Evolutionary conservation across 176 grass and related monocot species (phyloP).

Genomic region (Ananas comosus): DNA sequence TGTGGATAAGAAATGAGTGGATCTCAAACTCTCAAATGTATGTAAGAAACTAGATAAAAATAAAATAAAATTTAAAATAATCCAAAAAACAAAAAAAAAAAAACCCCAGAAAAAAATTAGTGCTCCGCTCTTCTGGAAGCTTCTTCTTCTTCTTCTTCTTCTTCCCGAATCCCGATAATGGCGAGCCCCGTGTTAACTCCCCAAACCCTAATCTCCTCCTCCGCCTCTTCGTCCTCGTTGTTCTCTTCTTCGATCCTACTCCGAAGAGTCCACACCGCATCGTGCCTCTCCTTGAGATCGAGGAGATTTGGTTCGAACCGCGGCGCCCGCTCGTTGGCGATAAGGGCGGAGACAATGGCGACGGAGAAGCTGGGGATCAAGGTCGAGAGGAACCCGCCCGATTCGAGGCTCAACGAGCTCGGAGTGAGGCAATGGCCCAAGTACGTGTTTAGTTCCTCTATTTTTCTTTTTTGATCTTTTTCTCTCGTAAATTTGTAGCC

Average conservation of each 20-base stretch:
- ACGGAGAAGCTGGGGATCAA: constrained; percentile 82
- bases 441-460: constrained; percentile 7
- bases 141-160: neutral
- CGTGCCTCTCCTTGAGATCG: neutral
- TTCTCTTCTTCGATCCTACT: constrained; percentile 10
- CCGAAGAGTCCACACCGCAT: neutral
- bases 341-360: constrained; percentile 51
- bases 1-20: constrained; percentile 36
- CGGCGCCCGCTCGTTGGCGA: constrained; percentile 9
- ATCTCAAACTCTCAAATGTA: neutral
- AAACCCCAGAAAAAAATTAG: no score
- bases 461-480: neutral
- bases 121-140: neutral
- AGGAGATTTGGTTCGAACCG: constrained; percentile 1
- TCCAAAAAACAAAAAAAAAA: neutral
- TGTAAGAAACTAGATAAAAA: neutral
- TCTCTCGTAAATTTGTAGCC: neutral
- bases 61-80: neutral
- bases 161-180: constrained; percentile 26
- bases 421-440: constrained; percentile 83
- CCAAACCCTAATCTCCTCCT: constrained; percentile 19
- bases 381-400: constrained; percentile 76
- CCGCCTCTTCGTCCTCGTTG: constrained; percentile 17
- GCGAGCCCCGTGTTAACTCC: constrained; percentile 33
- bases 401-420: constrained; percentile 65